Conservation (phyloP, 805 yeast genomes). For the Yamadazyma laniorum region DNA sequence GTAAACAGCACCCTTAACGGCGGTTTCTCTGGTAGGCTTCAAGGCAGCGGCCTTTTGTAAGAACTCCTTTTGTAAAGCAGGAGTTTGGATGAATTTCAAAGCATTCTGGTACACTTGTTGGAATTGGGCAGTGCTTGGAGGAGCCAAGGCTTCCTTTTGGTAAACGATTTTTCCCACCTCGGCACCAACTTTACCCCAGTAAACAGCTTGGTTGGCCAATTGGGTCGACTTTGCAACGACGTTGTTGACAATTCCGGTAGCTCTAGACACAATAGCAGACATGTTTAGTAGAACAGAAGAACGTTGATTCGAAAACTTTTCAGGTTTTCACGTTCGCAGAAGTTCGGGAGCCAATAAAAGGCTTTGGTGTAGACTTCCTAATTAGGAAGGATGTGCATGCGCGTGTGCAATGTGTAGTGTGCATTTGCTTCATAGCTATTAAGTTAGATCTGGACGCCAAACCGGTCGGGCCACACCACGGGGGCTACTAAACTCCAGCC, state of each 20-base stretch:
- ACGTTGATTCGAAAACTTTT: conserved; percentile 7
- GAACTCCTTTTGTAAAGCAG: conserved; percentile 59
- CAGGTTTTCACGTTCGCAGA: conserved; percentile 5
- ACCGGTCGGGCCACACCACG: conserved; percentile 84
- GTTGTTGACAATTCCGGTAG: conserved; percentile 36
- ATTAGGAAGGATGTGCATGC: conserved; percentile 9
- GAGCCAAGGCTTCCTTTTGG: conserved; percentile 88
- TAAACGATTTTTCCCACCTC: conserved; percentile 76
- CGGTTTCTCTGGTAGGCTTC: conserved; percentile 52
- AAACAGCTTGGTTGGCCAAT: conserved; percentile 56
- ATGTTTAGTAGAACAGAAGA: conserved; percentile 16
- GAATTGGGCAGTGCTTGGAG: conserved; percentile 78
- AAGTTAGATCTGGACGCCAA: conserved; percentile 36
- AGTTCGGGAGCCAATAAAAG: conserved; percentile 2
- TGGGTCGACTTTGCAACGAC: conserved; percentile 37
- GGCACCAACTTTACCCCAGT: conserved; percentile 73
- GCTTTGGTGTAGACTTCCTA: conserved; percentile 20
- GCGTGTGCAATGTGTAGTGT: too few relatives aligned
- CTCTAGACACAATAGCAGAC: conserved; percentile 46
- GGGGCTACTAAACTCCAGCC: conserved; percentile 94
- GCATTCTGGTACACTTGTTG: conserved; percentile 63
- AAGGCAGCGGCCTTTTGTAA: conserved; percentile 45
- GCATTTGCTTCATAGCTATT: too few relatives aligned
- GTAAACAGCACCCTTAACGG: conserved; percentile 67
- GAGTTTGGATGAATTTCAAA: conserved; percentile 34